phyloP scores from a whole-genome alignment of 345 rosid genomes.

The Eucalyptus curtisii region DNA sequence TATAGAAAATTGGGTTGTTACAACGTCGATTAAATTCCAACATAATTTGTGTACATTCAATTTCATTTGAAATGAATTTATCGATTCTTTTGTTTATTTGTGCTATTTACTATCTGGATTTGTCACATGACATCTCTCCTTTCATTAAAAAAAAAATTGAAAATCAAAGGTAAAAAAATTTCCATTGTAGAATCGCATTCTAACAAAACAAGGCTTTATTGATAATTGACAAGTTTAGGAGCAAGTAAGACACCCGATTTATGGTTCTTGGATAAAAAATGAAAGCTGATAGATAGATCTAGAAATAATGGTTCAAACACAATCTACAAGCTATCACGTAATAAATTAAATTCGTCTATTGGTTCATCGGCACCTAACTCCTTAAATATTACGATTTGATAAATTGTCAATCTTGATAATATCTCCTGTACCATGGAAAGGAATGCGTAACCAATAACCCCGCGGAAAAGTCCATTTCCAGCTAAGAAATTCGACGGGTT shows the following conservation, averaged over 20 bases:
- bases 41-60: neutral
- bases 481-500: neutral
- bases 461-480: neutral
- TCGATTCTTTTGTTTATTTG: neutral
- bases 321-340: neutral
- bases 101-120: neutral
- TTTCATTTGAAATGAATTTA: neutral
- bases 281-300: neutral
- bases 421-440: neutral
- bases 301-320: neutral
- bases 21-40: too few relatives aligned
- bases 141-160: too few relatives aligned
- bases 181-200: rapidly evolving
- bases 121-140: neutral
- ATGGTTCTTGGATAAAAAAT: neutral
- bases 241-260: neutral
- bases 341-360: neutral
- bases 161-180: too few relatives aligned
- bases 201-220: neutral
- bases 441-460: neutral
- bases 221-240: neutral
- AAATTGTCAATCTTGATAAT: neutral
- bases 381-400: neutral
- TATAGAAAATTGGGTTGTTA: too few relatives aligned
- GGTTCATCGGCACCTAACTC: neutral